phyloP scores from a whole-genome alignment of 2,329 filamentous ascomycete species.

The Paramyrothecium roridum region DNA sequence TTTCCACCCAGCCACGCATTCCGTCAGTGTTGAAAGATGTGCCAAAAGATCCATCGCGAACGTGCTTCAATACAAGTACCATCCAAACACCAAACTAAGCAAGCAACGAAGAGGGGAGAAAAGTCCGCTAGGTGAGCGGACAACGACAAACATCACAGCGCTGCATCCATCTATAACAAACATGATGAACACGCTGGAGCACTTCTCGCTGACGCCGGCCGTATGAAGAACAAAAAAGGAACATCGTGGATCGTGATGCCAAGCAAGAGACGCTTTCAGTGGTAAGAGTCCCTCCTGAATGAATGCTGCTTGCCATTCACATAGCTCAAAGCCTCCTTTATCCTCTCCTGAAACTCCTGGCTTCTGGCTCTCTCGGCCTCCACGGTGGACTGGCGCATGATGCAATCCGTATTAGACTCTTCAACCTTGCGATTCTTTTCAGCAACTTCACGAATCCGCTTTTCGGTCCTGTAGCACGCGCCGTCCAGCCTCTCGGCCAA shows the following conservation, averaged over 20 bases:
- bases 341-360: slow-evolving; percentile 44
- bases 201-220: neutral
- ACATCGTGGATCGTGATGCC: neutral
- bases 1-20: too few species aligned
- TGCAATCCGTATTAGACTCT: slow-evolving; percentile 42
- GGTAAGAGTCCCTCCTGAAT: slow-evolving; percentile 16
- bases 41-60: too few species aligned
- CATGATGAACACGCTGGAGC: neutral
- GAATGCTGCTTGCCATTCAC: slow-evolving; percentile 25
- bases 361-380: slow-evolving; percentile 47
- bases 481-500: slow-evolving; percentile 45
- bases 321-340: slow-evolving; percentile 41
- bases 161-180: neutral
- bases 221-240: neutral
- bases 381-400: slow-evolving; percentile 36
- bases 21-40: too few species aligned
- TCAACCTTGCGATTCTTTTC: slow-evolving; percentile 38
- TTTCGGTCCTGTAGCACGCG: slow-evolving; percentile 43
- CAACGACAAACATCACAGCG: neutral
- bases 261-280: neutral
- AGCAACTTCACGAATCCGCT: slow-evolving; percentile 33
- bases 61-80: too few species aligned
- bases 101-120: too few species aligned
- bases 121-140: neutral
- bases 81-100: too few species aligned